phyloP scores from a whole-genome alignment of 78 protist genomes.

The Creolimax fragrantissima region DNA sequence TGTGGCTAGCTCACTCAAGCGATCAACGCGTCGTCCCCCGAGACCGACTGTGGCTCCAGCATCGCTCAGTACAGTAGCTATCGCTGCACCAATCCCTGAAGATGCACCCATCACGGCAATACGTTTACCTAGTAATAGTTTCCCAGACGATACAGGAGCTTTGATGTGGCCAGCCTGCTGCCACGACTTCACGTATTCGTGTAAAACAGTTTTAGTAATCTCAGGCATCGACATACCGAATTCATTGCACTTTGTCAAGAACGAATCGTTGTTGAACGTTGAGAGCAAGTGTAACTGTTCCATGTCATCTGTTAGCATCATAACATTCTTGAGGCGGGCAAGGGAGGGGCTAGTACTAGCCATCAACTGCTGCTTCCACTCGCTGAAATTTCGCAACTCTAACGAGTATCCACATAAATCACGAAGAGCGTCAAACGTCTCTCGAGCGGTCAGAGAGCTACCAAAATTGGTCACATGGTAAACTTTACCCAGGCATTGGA shows the following conservation, averaged over 20 bases:
- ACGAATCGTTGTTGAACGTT: neutral
- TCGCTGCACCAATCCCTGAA: neutral
- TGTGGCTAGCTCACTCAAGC: neutral
- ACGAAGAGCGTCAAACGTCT: neutral
- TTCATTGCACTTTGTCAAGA: neutral
- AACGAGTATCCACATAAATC: neutral
- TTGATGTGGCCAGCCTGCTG: neutral
- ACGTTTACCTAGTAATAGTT: neutral
- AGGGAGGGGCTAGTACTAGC: neutral
- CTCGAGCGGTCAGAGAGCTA: neutral
- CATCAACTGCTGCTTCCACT: neutral
- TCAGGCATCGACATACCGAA: neutral
- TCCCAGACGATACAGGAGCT: neutral
- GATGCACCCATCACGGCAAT: neutral
- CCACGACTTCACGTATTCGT: neutral
- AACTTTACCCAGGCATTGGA: neutral
- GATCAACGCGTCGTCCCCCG: neutral
- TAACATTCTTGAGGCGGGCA: neutral
- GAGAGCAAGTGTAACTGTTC: neutral
- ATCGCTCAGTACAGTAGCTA: neutral
- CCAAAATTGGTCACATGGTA: neutral
- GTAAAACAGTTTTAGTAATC: neutral
- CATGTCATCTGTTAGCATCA: neutral
- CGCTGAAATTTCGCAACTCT: neutral
- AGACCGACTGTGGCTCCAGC: neutral